Evolutionary conservation across 768 basidiomycete genomes (phyloP), one percentile per base, ranked within the genome.

Genomic region (Cystobasidium onofrii): DNA sequence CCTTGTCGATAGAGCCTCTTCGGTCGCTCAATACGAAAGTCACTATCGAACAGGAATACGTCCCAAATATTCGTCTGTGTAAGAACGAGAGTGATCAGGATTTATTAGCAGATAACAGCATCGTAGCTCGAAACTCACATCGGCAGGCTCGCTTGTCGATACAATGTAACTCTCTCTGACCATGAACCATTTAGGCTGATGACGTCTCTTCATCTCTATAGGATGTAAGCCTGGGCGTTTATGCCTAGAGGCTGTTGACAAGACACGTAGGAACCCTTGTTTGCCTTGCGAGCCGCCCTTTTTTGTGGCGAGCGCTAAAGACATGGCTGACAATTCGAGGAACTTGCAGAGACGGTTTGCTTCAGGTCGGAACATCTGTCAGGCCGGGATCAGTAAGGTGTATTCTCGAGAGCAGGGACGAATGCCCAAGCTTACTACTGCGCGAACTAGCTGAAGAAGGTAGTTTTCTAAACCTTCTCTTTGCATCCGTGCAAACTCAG

Each of bases 281-380:
- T 99, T 99, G 76, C 89, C 89, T 79, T 97, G 95, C 27, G 86
- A 83, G 6, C 93, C 94, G 0, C 77, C 87, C 85, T 64, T 85
- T 85, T 80, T 76, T 43, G 79, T 80, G 0, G 93, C 91, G 23
- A 93, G 85, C 12, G 86, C 80, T 73, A 97, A 86, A 10, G 89
- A 94, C 31, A 98, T 83, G 0, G 94, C 88, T 54, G 90, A 93
- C 54, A 98, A 85, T 81, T 99, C 96, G 60, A 99, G 85, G 81
- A 97, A 99, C 4, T 88, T 88, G 50, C 89, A 88, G 0, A 99
- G 82, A 39, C 94, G 87, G 78, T 97, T 97, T 0, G 91, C 86
- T 25, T 92, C 87, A 0, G 94, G 91, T 78, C 93, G 91, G 81
- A 95, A 96, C 90, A 98, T 96, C 93, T 95, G 62, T n/a, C n/a